These are phyloP conservation scores for Xylariaceae sp. DNA, from an alignment of 2,329 filamentous ascomycete genomes.

Conservation along the genomic window DNA sequence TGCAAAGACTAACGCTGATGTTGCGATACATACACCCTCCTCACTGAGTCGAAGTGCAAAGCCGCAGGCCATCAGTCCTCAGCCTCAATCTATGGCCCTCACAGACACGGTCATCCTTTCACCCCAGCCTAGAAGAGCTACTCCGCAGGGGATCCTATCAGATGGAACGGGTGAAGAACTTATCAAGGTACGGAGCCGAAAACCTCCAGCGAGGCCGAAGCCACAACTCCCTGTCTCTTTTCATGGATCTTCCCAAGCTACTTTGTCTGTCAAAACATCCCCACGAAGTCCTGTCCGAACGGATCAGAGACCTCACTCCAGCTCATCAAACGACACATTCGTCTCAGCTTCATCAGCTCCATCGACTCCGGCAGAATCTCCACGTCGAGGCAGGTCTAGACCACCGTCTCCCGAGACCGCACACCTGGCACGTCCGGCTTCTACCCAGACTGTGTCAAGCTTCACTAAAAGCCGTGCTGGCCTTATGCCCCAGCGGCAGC, in stretches of 20 bases:
- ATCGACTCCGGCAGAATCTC: constrained; percentile 26
- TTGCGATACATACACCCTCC: constrained; percentile 2
- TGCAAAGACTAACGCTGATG: constrained; percentile 9
- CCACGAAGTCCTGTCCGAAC: not conserved
- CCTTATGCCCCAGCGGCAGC: constrained; percentile 8
- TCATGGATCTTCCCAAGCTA: not conserved
- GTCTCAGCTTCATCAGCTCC: constrained; percentile 35
- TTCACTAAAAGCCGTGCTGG: too few species aligned
- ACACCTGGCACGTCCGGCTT: constrained; percentile 13
- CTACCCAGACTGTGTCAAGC: constrained; percentile 6
- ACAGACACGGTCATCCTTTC: constrained; percentile 21
- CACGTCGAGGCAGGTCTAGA: constrained; percentile 16
- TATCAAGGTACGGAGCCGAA: too few species aligned
- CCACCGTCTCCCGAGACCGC: constrained; percentile 13
- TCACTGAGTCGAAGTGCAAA: constrained; percentile 12
- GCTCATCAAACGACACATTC: constrained; percentile 44
- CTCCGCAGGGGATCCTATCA: constrained; percentile 20
- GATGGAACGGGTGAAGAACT: not conserved
- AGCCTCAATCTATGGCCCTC: constrained; percentile 15
- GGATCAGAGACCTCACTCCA: constrained; percentile 22
- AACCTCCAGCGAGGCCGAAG: constrained; percentile 11
- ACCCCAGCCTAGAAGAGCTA: constrained; percentile 21
- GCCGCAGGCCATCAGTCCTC: constrained; percentile 18
- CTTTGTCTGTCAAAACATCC: not conserved
- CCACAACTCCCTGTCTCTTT: constrained; percentile 9